phyloP scores from a whole-genome alignment of 108 stramenopile genomes.

The Cylindrotheca closterium region DNA sequence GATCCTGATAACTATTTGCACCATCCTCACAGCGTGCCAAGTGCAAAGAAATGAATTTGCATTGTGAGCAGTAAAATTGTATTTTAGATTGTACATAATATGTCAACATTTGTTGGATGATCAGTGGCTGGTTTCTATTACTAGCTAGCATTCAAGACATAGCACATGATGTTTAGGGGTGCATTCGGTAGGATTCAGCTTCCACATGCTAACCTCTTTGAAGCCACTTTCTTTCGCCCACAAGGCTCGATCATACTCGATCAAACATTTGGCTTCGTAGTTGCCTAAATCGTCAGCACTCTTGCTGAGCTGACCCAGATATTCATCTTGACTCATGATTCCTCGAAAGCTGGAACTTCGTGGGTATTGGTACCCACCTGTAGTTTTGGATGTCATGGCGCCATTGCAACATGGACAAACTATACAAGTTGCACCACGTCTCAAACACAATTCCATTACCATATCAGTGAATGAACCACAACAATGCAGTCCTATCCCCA shows the following conservation, averaged over 20 bases:
- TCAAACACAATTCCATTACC: slow-evolving; percentile 29
- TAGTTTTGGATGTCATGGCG: slow-evolving; percentile 22
- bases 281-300: slow-evolving; percentile 23
- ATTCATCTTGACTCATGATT: slow-evolving; percentile 29
- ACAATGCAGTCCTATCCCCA: slow-evolving; percentile 36
- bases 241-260: slow-evolving; percentile 35
- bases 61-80: no score
- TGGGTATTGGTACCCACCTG: slow-evolving; percentile 23
- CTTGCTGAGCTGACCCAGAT: slow-evolving; percentile 15
- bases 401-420: slow-evolving; percentile 42
- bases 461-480: slow-evolving; percentile 42
- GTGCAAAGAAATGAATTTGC: no score
- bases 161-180: slow-evolving; percentile 40
- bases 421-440: slow-evolving; percentile 26
- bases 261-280: slow-evolving; percentile 30
- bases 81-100: no score
- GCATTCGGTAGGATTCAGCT: slow-evolving; percentile 24
- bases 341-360: slow-evolving; percentile 19
- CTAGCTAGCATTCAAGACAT: slow-evolving; percentile 4
- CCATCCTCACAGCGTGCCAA: slow-evolving; percentile 18
- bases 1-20: slow-evolving; percentile 20
- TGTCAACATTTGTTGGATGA: no score
- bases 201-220: slow-evolving; percentile 21
- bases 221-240: slow-evolving; percentile 35
- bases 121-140: no score